Conservation (phyloP, 208 protist genomes). For the Porcisia hertigi region DNA sequence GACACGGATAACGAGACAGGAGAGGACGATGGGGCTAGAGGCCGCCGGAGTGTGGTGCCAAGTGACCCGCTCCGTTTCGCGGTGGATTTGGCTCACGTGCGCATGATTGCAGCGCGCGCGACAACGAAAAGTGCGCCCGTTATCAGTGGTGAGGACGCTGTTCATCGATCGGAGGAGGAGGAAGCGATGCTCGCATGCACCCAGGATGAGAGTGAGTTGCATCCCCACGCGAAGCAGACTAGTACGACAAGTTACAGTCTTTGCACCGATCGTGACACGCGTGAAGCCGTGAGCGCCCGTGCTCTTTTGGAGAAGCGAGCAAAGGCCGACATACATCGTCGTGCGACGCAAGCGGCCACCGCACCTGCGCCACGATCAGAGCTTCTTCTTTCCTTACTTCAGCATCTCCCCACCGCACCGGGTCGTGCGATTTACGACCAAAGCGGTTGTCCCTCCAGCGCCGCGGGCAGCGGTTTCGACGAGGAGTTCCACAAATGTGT, state of each 20-base stretch:
- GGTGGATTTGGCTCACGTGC: not conserved
- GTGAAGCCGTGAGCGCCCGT: not conserved
- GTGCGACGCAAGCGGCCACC: constrained; percentile 11
- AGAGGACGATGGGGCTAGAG: not conserved
- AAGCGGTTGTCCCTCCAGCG: constrained; percentile 40
- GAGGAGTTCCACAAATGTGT: constrained; percentile 29
- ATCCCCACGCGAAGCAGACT: not conserved
- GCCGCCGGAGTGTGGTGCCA: not conserved
- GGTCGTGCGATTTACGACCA: constrained; percentile 57
- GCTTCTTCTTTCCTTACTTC: constrained; percentile 16
- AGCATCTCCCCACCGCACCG: constrained; percentile 23
- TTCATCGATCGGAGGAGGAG: not conserved
- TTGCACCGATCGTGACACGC: not conserved
- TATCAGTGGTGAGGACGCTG: not conserved
- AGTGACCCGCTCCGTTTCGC: constrained; percentile 11
- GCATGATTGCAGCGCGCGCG: not conserved
- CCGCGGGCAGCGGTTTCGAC: constrained; percentile 42
- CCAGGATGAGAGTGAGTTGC: not conserved
- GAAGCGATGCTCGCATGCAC: not conserved
- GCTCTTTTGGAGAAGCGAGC: not conserved
- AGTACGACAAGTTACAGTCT: too few relatives aligned
- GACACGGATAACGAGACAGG: constrained; percentile 1
- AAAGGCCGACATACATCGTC: not conserved
- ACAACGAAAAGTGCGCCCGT: not conserved
- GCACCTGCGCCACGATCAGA: constrained; percentile 8